Base-by-base conservation (phyloP, 1,284 basidiomycete species). In the Rhodofomes roseus region DNA sequence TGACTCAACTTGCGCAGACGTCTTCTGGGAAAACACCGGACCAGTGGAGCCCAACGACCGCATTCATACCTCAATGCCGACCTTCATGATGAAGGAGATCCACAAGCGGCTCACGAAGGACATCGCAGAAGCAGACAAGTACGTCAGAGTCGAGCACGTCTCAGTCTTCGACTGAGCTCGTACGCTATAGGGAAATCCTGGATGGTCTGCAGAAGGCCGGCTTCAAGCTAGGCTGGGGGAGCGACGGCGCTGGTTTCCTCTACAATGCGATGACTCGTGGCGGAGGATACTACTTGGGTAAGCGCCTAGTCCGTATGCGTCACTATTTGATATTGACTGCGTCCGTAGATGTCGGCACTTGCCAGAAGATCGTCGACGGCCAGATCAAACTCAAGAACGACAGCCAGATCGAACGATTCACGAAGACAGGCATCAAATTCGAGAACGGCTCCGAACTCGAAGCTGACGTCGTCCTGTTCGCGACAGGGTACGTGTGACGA, bases 361-460 rank as follows among this genome's bases (percentile, higher is more conserved):
- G 83, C 59, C 80, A 86, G 68, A 71, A 84, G 60, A 83, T 92
- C 64, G 78, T 84, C 36, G 85, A 90, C 59, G 83, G 85, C 31
- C 84, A 87, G 66, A 90, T 93, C 74, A 90, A 90, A 70, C 73
- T 92, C 50, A 89, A 91, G 73, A 85, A 80, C 65, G 86, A 86
- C 55, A 79, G 77, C 50, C 74, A 79, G 57, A 81, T 88, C 61
- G 75, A 80, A 58, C 68, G 71, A 40, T 86, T 84, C 66, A 86
- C 81, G 0, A 77, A 81, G 63, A 79, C 71, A 5, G 83, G 82
- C 0, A 66, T 92, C 11, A 77, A 77, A 52, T 92, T 92, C 64
- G 81, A 82, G 58, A 80, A 92, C 62, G 88, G 88, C 7, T 82
- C 79, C 27, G 80, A 81, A 62, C 69, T 91, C 34, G 72, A 82